Conservation (phyloP, 805 yeast genomes). For the Candida peoriensis region DNA sequence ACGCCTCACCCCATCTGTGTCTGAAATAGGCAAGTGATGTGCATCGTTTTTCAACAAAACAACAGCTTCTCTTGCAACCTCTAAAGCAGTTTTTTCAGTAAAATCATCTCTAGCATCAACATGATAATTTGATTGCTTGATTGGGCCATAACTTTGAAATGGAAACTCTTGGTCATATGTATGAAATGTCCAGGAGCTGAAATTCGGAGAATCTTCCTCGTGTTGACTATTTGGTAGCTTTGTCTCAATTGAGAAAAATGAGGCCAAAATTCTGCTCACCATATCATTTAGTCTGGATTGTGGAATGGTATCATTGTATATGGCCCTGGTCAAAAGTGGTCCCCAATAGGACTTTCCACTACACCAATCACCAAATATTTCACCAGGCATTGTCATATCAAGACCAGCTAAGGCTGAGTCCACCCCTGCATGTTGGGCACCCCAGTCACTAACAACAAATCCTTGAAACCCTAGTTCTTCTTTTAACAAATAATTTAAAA, state of each 20-base stretch:
- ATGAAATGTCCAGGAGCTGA: constrained; percentile 54
- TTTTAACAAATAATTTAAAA: constrained; percentile 50
- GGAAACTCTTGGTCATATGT: constrained; percentile 50
- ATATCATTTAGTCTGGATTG: constrained; percentile 53
- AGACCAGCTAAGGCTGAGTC: constrained; percentile 52
- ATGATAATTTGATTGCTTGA: constrained; percentile 48
- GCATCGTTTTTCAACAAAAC: constrained; percentile 50
- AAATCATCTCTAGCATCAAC: constrained; percentile 46
- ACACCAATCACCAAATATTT: constrained; percentile 46
- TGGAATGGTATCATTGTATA: constrained; percentile 51
- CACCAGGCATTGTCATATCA: constrained; percentile 67
- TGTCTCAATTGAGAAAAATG: constrained; percentile 43
- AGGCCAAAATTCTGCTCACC: constrained; percentile 55
- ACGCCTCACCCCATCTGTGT: constrained; percentile 35
- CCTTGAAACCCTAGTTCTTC: constrained; percentile 65
- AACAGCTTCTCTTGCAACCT: constrained; percentile 53
- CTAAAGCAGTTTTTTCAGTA: constrained; percentile 43
- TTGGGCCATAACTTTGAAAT: constrained; percentile 51
- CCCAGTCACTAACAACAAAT: constrained; percentile 63
- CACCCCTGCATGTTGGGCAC: constrained; percentile 57
- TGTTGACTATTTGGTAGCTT: constrained; percentile 31
- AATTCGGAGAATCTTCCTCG: constrained; percentile 43
- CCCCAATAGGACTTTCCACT: constrained; percentile 55
- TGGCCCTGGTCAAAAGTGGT: constrained; percentile 47
- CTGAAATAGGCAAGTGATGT: constrained; percentile 46